phyloP scores from a whole-genome alignment of 805 yeast genomes.

The Nakazawaea ishiwadae region DNA sequence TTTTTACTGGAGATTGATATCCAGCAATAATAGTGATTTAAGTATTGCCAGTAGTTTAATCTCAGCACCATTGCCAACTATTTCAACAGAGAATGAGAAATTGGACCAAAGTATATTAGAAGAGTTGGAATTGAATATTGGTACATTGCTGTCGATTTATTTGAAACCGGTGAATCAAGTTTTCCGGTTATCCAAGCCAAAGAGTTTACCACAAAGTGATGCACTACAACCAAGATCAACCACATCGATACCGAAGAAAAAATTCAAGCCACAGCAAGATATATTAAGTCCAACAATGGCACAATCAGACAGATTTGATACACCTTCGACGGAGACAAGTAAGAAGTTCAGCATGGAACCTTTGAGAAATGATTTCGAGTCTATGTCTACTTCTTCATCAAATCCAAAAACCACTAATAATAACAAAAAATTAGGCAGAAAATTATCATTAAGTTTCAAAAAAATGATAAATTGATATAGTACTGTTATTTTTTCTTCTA shows the following conservation, averaged over 20 bases:
- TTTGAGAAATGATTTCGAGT: constrained; percentile 2
- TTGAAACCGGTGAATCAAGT: constrained; percentile 80
- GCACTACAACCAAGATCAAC: constrained; percentile 30
- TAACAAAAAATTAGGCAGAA: constrained; percentile 8
- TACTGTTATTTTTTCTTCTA: neutral
- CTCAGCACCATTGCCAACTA: constrained; percentile 55
- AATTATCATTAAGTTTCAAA: constrained; percentile 12
- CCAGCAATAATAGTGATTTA: constrained; percentile 35
- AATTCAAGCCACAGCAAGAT: neutral
- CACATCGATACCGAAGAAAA: no score
- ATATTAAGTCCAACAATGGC: neutral
- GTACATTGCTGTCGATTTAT: constrained; percentile 78
- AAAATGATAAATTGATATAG: constrained; percentile 5
- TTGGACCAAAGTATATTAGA: constrained; percentile 68
- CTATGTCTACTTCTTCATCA: neutral
- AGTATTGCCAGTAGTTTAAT: constrained; percentile 49
- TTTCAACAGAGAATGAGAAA: constrained; percentile 62
- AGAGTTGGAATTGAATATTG: constrained; percentile 78
- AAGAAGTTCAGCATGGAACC: neutral
- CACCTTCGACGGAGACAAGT: neutral
- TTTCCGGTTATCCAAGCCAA: constrained; percentile 59
- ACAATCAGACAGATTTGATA: neutral
- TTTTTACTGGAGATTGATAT: constrained; percentile 79
- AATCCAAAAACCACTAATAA: neutral
- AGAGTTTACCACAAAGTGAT: constrained; percentile 43